Base-by-base conservation (phyloP, 768 basidiomycete genomes). In the Hypholoma fasciculare region DNA sequence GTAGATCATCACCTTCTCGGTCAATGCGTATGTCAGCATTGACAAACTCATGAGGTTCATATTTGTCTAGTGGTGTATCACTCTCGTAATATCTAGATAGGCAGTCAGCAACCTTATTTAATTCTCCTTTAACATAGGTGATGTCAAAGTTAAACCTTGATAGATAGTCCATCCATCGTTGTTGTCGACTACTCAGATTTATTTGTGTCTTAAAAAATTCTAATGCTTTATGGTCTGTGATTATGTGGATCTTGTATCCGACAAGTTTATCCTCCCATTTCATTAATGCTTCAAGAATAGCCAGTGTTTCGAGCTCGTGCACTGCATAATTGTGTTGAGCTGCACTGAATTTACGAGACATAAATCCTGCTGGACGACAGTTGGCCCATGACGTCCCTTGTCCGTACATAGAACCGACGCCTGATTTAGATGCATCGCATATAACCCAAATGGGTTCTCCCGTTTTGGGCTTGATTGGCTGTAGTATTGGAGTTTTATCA, bases 221-320 rank as follows among this genome's bases (percentile, higher is more conserved):
- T 0, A 80, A 40, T 0, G 66, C 69, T 26, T 71, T 72, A 53
- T 74, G 73, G 20, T 79, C 76, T 0, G 74, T 77, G 0, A 71
- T 55, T 42, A 74, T 67, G 0, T 56, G 57, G 13, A 74, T 71
- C 0, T 71, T 40, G 0, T 65, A 67, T 0, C 62, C 75, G 1
- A 73, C 65, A 2, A 78, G 55, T 0, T 74, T 63, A 14, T 71
- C 69, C 0, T 64, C 47, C 49, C 72, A 72, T 0, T 67, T 62
- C 7, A 69, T 57, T 52, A 81, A 57, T 0, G 75, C 67, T 44
- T 79, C 75, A 0, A 81, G 65, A 0, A 73, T 71, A 1, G 74
- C 75, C 1, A 79, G 46, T 34, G 77, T 66, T 49, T 80, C 78
- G 4, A 72, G 63, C 59, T 75, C 50, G 13, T 62, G 58, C 1